Conservation (phyloP, 805 yeast genomes). For the Wickerhamiella allomyrinae region DNA sequence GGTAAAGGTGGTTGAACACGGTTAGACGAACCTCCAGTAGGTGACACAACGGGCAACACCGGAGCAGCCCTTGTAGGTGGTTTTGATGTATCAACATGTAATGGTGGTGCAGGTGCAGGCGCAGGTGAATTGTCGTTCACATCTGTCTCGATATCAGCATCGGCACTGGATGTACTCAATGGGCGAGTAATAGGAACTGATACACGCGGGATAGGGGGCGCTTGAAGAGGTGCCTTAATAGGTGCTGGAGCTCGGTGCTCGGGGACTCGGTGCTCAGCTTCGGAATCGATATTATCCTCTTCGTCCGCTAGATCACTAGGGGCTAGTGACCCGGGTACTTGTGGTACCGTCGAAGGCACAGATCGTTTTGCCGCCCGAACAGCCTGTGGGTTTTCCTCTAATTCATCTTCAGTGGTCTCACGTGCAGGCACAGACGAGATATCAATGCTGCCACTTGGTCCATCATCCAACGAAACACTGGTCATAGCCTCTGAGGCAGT, state of each 20-base stretch:
- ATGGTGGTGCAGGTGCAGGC: conserved; percentile 3
- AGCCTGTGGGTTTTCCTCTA: no score
- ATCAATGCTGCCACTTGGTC: no score
- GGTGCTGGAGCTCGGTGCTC: not conserved
- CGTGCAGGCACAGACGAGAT: no score
- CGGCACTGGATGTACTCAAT: not conserved
- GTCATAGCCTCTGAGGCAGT: not conserved
- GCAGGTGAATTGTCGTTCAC: conserved; percentile 7
- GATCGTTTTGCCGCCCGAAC: no score
- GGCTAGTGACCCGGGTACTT: not conserved
- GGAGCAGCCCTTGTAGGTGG: no score
- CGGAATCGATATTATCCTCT: conserved; percentile 34
- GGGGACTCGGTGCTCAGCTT: not conserved
- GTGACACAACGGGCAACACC: no score
- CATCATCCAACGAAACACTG: no score
- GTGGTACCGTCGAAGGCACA: no score
- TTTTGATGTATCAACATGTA: conserved; percentile 15
- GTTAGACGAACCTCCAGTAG: no score
- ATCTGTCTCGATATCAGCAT: conserved; percentile 48
- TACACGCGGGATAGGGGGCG: conserved; percentile 9
- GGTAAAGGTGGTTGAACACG: conserved; percentile 11
- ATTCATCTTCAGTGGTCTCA: no score
- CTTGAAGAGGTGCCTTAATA: conserved; percentile 8
- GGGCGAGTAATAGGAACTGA: not conserved
- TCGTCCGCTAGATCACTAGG: conserved; percentile 36